These are phyloP conservation scores for Pseudoturritis turrita DNA, from an alignment of 345 rosid species.

Conservation along the genomic window DNA sequence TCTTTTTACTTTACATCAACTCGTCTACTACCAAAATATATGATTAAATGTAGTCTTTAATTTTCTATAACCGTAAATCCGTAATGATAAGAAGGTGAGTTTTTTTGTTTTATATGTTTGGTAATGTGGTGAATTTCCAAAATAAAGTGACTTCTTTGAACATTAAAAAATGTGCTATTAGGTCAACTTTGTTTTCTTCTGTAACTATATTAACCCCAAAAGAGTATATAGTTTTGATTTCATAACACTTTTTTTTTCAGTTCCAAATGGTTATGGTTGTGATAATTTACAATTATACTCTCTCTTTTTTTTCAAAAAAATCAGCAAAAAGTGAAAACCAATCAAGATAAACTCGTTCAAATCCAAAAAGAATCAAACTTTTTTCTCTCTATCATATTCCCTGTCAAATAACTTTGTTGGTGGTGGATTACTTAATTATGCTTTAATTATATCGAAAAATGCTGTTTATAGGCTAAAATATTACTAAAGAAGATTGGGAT, in stretches of 20 bases:
- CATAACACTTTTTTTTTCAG: neutral
- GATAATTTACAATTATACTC: neutral
- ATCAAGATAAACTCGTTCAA: constrained; percentile 11
- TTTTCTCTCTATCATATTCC: constrained; percentile 1
- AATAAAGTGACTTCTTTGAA: neutral
- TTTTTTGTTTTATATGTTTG: neutral
- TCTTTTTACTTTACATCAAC: too few species aligned
- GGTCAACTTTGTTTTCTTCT: neutral
- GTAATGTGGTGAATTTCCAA: neutral
- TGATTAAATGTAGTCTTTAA: too few species aligned
- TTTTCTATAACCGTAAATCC: neutral
- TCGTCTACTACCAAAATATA: too few species aligned
- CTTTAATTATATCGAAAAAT: constrained; percentile 6
- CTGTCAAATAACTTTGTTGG: neutral
- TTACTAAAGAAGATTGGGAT: constrained; percentile 8
- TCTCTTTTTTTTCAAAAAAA: neutral
- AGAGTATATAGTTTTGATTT: neutral
- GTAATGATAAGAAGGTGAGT: neutral
- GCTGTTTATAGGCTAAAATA: constrained; percentile 1
- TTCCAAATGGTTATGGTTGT: neutral
- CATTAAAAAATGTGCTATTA: neutral
- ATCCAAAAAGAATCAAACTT: constrained; percentile 18
- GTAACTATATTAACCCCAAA: neutral
- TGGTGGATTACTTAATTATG: constrained; percentile 13
- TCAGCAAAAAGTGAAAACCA: constrained; percentile 2